Evolutionary conservation across 2,329 filamentous ascomycete genomes (phyloP).

Genomic region (Alternaria viburni): DNA sequence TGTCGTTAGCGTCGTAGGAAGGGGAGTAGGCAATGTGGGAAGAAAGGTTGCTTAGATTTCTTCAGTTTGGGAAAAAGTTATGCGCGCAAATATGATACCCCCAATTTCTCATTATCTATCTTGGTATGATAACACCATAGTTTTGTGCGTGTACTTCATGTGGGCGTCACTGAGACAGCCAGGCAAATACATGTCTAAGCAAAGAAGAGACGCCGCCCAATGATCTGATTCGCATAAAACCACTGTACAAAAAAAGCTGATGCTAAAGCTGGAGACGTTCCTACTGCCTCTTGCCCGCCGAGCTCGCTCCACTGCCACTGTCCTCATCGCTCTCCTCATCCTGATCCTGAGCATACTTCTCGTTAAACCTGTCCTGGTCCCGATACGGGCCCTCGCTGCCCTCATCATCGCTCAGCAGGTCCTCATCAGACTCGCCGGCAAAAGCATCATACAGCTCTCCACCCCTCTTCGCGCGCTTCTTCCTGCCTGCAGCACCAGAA

Average conservation of each 20-base stretch:
- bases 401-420: slow-evolving; percentile 59
- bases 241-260: slow-evolving; percentile 1
- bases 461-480: slow-evolving; percentile 66
- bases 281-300: slow-evolving; percentile 36
- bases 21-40: slow-evolving; percentile 92
- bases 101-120: not conserved
- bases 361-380: slow-evolving; percentile 40
- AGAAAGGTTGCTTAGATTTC: slow-evolving; percentile 74
- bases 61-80: not conserved
- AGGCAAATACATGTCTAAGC: not conserved
- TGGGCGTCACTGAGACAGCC: not conserved
- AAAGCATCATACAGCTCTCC: slow-evolving; percentile 98
- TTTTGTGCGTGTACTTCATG: not conserved
- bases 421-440: slow-evolving; percentile 87
- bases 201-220: slow-evolving; percentile 24
- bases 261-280: not conserved
- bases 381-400: slow-evolving; percentile 46
- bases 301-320: slow-evolving; percentile 27
- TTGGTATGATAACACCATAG: not conserved
- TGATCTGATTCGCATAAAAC: slow-evolving; percentile 10
- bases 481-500: slow-evolving; percentile 45
- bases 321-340: slow-evolving; percentile 30
- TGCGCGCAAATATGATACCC: slow-evolving; percentile 25
- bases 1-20: slow-evolving; percentile 88
- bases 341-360: slow-evolving; percentile 39